Base-by-base conservation (phyloP, 176 grass and related monocot genomes). In the Musa beccarii region DNA sequence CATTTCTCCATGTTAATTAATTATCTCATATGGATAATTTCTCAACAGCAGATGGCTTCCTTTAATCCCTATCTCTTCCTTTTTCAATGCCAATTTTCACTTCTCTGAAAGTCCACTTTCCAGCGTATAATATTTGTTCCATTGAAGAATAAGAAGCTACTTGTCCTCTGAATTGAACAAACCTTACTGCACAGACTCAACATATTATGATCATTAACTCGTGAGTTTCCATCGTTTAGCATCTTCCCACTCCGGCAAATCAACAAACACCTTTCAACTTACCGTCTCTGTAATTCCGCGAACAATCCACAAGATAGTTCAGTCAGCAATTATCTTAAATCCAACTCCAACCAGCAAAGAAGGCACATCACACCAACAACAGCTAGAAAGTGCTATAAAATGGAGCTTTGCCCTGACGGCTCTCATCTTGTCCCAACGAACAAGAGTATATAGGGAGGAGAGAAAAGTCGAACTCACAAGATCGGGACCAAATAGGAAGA, bases 401-500 rank as follows among this genome's bases (percentile, higher is more conserved):
- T 13, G 21, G 15, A 51, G 11, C 29, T 51, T 69, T 69, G 16
- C 19, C 15, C 16, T 43, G 3, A 43, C 34, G 34, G 34, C 34
- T 69, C 19, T 17, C 67, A 69, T 16, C 15, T 19, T 29, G 22
- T 24, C 21, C 10, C 9, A 10, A 14, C 29, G 11, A n/a, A 15
- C 13, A 70, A 21, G 51, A 19, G 43, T n/a, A 69, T 4, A 10
- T 14, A 50, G 19, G 14, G 4, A 49, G 49, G 50, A 20, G 11
- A 21, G 25, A 22, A 64, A 6, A 16, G 14, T 43, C 34, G 57
- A 64, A 49, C 86, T 76, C 71, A 99, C 96, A 99, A 81, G 76
- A 92, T 86, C 2, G 80, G 91, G 1, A 75, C 63, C 17, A 99
- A 78, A 72, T 84, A 83, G 22, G 96, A 70, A 43, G 83, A 59